Evolutionary conservation across 2,329 filamentous ascomycete species (phyloP).

Genomic region (Lecanicillium sp.): DNA sequence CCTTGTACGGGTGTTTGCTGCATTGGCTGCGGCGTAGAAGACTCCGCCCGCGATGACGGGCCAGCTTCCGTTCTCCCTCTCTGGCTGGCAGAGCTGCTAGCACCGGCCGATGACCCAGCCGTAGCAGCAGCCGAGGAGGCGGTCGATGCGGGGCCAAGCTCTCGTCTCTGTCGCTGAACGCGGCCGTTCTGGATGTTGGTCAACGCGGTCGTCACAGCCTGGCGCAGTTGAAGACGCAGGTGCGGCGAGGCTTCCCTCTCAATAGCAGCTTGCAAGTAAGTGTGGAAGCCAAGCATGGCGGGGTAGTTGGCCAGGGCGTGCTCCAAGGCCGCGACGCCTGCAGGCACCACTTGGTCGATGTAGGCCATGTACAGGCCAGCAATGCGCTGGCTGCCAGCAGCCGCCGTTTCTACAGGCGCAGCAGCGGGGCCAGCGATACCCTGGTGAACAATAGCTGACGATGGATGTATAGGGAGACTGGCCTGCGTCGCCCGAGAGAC

Average conservation of each 20-base stretch:
- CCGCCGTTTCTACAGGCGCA: conserved; percentile 7
- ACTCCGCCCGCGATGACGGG: neutral
- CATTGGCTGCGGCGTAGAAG: neutral
- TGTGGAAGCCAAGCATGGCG: conserved; percentile 41
- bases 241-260: conserved; percentile 45
- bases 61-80: neutral
- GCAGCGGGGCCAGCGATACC: conserved; percentile 4
- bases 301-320: conserved; percentile 42
- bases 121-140: neutral
- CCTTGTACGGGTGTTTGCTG: conserved; percentile 10
- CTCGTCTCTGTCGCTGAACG: neutral
- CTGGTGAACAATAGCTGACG: neutral
- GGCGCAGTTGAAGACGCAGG: conserved; percentile 42
- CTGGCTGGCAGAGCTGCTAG: neutral
- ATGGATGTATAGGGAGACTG: neutral
- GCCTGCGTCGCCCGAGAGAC: neutral
- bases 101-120: neutral
- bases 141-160: neutral
- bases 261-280: conserved; percentile 45
- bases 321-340: conserved; percentile 42
- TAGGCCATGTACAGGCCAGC: conserved; percentile 41
- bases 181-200: conserved; percentile 34
- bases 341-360: conserved; percentile 48
- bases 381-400: conserved; percentile 23
- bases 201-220: conserved; percentile 42